Evolutionary conservation across 805 yeast genomes (phyloP), one percentile per base, ranked within the genome.

Genomic region (Myxozyma neglecta): DNA sequence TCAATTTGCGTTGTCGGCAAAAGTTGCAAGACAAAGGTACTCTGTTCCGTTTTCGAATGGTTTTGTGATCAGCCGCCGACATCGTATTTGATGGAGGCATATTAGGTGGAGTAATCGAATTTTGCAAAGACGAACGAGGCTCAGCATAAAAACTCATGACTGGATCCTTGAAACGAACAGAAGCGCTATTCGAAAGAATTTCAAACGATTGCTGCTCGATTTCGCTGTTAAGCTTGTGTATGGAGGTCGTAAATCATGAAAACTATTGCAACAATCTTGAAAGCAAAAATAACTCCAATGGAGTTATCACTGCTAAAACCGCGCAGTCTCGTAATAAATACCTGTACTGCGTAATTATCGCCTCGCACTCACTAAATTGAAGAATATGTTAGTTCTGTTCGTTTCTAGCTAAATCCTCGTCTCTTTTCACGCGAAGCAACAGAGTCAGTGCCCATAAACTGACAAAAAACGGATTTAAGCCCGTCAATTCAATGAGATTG

Each of bases 1-100:
- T 72, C 16, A 73, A 69, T 61, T 74, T 74, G 29, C 76, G 63
- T 50, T 67, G 68, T 6, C 75, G 70, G 57, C 77, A 74, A 43
- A 69, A 70, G 39, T 63, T 63, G 60, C 77, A 74, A 60, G 71
- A 71, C 32, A 70, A 58, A 13, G 75, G 74, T 9, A 65, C 68
- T 45, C 76, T 48, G 29, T 70, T 66, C n/a, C 75, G 70, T 29
- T 63, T 64, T 43, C 68, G 67, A 18, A 67, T 65, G 32, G 51
- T 48, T 29, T 67, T 65, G 60, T 66, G 69, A 20, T 65, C 59
- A 10, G 16, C 39, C 3, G 57, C 18, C 14, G 57, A 54, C 57
- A 44, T 45, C 29, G 46, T 36, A 37, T 40, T 39, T 9, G 13
- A 29, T 11, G 47, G 18, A 13, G 55, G 46, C 46, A 51, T 51